Base-by-base conservation (phyloP, 2,329 filamentous ascomycete species). In the Colletotrichum gloeosporioides region DNA sequence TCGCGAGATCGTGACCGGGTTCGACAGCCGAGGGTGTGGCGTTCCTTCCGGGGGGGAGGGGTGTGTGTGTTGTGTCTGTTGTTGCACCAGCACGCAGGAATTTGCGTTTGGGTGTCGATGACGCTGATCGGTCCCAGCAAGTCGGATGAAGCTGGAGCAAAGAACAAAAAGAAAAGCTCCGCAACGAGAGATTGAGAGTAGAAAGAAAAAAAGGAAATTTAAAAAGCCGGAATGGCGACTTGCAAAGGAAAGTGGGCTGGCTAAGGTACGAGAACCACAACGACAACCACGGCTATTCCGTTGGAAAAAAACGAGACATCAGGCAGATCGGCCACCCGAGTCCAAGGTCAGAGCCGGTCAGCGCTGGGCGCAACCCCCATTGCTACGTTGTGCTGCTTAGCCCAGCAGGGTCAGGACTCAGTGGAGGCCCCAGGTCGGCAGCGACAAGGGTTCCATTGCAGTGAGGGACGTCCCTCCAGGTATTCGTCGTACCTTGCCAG, bases 161-260 rank as follows among this genome's bases (percentile, higher is more conserved):
- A 59, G 27, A 49, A 12, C 44, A 55, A 39, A 34, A 29, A 32
- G n/a, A 31, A 57, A 63, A 31, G 36, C 44, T 8, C 44, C 44
- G 44, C 44, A 53, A 53, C 44, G 44, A 53, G 44, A 22, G 44
- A 22, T n/a, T 13, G 44, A 8, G 44, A 34, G 22, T 39, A 13
- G 22, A 53, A 36, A 25, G 29, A 16, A 53, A 32, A 59, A 53
- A 32, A 22, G 22, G 18, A 44, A 61, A 64, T 61, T 44, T 29
- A 13, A 36, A 63, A 53, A 63, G 32, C 27, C 25, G 55, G 49
- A 71, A 69, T 64, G 57, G 63, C 63, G 36, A 72, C 70, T 68
- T 65, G 59, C 59, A 39, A 59, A 36, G 32, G 74, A 72, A 74
- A 74, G 71, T 69, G 70, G 70, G 73, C 64, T 76, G 44, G 44